These are phyloP conservation scores for Gyrodon lividus DNA, from an alignment of 768 basidiomycete genomes.

Conservation along the genomic window DNA sequence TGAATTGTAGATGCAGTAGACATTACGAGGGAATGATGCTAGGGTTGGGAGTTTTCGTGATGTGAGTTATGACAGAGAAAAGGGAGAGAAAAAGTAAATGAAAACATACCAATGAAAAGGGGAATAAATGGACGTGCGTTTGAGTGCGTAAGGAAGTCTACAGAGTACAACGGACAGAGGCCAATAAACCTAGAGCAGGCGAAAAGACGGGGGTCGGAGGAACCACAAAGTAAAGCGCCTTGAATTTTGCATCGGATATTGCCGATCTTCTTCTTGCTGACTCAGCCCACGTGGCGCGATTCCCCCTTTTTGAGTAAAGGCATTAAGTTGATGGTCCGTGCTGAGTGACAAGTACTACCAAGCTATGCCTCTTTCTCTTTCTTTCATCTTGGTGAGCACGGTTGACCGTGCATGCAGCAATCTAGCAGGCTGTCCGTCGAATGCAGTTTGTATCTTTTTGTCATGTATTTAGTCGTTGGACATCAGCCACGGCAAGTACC, in stretches of 20 bases:
- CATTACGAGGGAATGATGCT: conserved; percentile 37
- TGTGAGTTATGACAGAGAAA: conserved; percentile 4
- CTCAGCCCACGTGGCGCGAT: conserved; percentile 21
- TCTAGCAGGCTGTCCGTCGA: too few relatives aligned
- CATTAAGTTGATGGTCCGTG: neutral
- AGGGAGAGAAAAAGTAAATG: neutral
- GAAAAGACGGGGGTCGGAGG: conserved; percentile 23
- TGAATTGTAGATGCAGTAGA: conserved; percentile 46
- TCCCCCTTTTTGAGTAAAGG: neutral
- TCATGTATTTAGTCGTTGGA: too few relatives aligned
- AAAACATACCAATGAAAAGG: conserved; percentile 25
- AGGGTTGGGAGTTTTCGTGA: neutral
- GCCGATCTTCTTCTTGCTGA: conserved; percentile 26
- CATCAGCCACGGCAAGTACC: too few relatives aligned
- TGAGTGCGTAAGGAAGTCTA: conserved; percentile 38
- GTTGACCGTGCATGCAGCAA: too few relatives aligned
- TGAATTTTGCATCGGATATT: conserved; percentile 33
- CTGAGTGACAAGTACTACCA: too few relatives aligned
- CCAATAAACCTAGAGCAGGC: conserved; percentile 25
- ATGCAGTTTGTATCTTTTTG: too few relatives aligned
- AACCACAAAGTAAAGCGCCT: conserved; percentile 16
- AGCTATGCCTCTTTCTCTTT: too few relatives aligned
- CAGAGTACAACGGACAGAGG: conserved; percentile 35
- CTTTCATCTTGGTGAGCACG: too few relatives aligned
- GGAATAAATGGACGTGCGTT: conserved; percentile 35